Base-by-base conservation (phyloP, 129 eudicot genomes). In the Saposhnikovia divaricata region DNA sequence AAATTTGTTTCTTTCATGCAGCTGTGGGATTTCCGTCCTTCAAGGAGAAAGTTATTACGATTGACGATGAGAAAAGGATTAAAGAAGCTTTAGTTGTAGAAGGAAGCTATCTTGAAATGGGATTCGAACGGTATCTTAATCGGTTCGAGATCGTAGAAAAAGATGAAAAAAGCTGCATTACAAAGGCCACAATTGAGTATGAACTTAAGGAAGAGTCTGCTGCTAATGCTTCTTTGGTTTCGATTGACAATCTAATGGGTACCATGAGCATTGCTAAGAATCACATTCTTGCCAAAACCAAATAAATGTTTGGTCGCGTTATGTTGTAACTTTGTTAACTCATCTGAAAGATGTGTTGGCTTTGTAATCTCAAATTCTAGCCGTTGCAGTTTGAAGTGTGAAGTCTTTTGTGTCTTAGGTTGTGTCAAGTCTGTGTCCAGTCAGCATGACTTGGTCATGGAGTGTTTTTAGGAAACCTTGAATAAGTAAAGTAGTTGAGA, bases 101-200 rank as follows among this genome's bases (percentile, higher is more conserved):
- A 86, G 93, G 97, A 6, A 90, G 89, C 21, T 86, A 76, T 72
- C 83, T 91, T 59, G 93, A 89, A 47, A 13, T 84, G 45, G 92
- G 97, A 34, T 87, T 89, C 42, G 77, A 38, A 1, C 75, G 78
- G 10, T 91, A 81, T 16, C 68, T 87, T 40, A 31, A 89, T 6
- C 79, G 79, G 27, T 39, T 81, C 2, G 87, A 91, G 79, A 61
- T 87, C 38, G 81, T 76, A 21, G 88, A 78, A 28, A 83, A 86
- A 25, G 83, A 19, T 73, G 80, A 77, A 39, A 78, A 53, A 34
- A 81, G 82, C 6, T 85, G 97, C 83, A 46, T 83, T 75, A 77
- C 87, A 31, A 89, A 77, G 46, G 2, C 81, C 3, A 87, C 89
- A 4, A 68, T 86, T 4, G 92, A 87, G 77, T 87, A 91, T 8